Conservation (phyloP, 2,329 filamentous ascomycete genomes). For the Nemania diffusa region DNA sequence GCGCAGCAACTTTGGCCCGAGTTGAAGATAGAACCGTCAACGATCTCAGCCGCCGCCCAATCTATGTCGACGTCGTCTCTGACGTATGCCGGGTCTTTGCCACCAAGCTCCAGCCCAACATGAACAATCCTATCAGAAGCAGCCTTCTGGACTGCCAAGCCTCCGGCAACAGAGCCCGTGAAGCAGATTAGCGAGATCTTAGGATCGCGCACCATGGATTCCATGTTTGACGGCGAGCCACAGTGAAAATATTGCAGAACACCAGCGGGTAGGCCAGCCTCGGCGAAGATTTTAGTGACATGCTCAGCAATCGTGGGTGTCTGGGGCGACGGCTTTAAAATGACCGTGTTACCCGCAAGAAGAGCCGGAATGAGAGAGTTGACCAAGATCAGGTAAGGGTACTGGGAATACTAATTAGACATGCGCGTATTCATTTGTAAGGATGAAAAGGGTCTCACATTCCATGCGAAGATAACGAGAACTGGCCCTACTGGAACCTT, state of each 20-base stretch:
- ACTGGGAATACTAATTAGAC: constrained; percentile 62
- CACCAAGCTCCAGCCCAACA: constrained; percentile 90
- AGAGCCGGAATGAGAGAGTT: constrained; percentile 95
- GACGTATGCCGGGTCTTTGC: constrained; percentile 94
- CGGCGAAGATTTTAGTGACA: constrained; percentile 77
- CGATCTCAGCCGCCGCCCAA: constrained; percentile 94
- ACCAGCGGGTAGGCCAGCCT: constrained; percentile 83
- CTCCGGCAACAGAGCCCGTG: constrained; percentile 90
- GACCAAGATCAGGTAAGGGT: constrained; percentile 92
- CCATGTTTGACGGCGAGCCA: constrained; percentile 80
- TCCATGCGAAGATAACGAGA: constrained; percentile 94
- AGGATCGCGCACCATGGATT: constrained; percentile 80
- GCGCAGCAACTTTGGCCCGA: constrained; percentile 98
- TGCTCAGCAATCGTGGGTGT: constrained; percentile 93
- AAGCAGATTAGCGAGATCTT: constrained; percentile 87
- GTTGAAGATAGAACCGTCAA: constrained; percentile 97
- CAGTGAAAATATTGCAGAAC: constrained; percentile 94
- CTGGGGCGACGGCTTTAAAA: constrained; percentile 94
- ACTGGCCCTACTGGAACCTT: constrained; percentile 90
- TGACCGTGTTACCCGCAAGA: constrained; percentile 88
- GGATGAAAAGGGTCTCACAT: constrained; percentile 67
- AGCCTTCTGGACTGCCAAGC: constrained; percentile 84
- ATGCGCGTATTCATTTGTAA: neutral
- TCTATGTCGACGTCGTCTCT: constrained; percentile 84
- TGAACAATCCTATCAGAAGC: constrained; percentile 85